Evolutionary conservation across 2,329 filamentous ascomycete species (phyloP).

Genomic region (Penicillium decumbens): DNA sequence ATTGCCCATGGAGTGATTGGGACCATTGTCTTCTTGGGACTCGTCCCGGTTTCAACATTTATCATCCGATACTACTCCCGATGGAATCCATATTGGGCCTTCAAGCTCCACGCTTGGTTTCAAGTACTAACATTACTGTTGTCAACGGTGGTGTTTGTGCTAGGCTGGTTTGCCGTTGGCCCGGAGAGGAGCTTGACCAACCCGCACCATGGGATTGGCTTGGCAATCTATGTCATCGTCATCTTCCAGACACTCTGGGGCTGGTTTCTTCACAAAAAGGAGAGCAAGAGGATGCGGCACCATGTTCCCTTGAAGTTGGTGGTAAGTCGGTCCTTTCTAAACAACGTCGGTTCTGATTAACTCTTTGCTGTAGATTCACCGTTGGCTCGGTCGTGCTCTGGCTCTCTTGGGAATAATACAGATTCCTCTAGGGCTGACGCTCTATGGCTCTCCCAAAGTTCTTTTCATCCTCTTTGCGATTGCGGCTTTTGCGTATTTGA

Average conservation of each 20-base stretch:
- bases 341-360: neutral
- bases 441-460: constrained; percentile 83
- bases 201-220: constrained; percentile 63
- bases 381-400: constrained; percentile 76
- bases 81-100: constrained; percentile 50
- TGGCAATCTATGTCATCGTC: constrained; percentile 59
- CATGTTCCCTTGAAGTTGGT: constrained; percentile 57
- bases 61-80: constrained; percentile 58
- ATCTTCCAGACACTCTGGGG: constrained; percentile 57
- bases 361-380: constrained; percentile 63
- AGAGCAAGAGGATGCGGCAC: constrained; percentile 50
- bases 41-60: constrained; percentile 58
- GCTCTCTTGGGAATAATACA: constrained; percentile 80
- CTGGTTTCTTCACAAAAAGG: constrained; percentile 52
- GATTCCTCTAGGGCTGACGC: constrained; percentile 78
- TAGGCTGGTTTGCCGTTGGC: constrained; percentile 62
- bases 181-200: constrained; percentile 58
- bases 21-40: constrained; percentile 56
- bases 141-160: constrained; percentile 57
- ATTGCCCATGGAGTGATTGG: constrained; percentile 58
- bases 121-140: constrained; percentile 58
- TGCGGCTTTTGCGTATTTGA: constrained; percentile 67
- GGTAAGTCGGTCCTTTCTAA: constrained; percentile 36
- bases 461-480: constrained; percentile 83
- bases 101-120: constrained; percentile 60